A percentile compares a stretch with the other conserved stretches of the same genome.
phyloP scores from a whole-genome alignment of 371 early-diverging fungal genomes.

The Mucor saturninus region DNA sequence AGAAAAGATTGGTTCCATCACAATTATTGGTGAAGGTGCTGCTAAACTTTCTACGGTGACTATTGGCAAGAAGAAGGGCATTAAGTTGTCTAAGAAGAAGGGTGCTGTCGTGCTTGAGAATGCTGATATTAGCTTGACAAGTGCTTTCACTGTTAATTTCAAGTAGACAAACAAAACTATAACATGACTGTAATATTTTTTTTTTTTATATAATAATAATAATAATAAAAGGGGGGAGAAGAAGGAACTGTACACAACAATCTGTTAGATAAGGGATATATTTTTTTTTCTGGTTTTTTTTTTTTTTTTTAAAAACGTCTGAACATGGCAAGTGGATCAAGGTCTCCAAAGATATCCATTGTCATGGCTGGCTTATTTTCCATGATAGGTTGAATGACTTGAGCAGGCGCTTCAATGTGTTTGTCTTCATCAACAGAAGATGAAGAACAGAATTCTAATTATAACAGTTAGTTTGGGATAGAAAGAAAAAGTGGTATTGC shows the following conservation, averaged over 20 bases:
- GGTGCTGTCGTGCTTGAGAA: background rate
- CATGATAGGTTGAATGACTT: conserved; percentile 9
- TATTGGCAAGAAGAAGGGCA: no score
- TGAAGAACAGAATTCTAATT: conserved; percentile 27
- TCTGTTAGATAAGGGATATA: background rate
- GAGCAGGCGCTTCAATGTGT: background rate
- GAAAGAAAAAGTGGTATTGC: no score
- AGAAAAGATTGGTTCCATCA: conserved; percentile 26
- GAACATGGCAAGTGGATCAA: conserved; percentile 22
- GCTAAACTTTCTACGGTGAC: background rate
- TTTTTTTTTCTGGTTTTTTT: background rate
- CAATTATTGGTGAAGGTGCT: conserved; percentile 22
- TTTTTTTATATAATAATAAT: background rate
- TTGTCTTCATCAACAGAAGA: conserved; percentile 13
- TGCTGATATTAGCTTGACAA: background rate
- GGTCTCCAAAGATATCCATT: conserved; percentile 16
- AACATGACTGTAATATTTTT: no score
- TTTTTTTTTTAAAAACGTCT: conserved; percentile 14
- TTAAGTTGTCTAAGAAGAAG: no score
- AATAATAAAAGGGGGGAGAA: background rate
- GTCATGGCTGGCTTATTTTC: conserved; percentile 6
- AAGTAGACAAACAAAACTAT: background rate
- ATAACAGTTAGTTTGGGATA: background rate
- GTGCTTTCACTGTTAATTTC: background rate
- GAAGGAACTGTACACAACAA: background rate